These are phyloP conservation scores for Prunus yedoensis DNA, from an alignment of 331 rosid genomes.

Conservation along the genomic window DNA sequence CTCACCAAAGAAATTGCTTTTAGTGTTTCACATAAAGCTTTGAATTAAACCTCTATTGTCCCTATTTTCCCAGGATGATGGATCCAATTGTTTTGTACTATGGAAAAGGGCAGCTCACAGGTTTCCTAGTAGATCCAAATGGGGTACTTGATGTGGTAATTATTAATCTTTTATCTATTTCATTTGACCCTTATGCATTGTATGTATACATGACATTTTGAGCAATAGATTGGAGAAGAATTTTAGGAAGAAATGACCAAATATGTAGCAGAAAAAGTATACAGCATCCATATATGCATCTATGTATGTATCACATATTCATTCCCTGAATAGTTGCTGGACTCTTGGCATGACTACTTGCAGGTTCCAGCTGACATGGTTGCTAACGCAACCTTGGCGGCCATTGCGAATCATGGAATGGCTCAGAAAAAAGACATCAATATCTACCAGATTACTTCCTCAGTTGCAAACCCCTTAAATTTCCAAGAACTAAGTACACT, in stretches of 20 bases:
- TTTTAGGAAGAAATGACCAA: neutral
- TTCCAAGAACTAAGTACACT: constrained; percentile 62
- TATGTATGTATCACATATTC: neutral
- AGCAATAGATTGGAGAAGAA: neutral
- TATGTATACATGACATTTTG: neutral
- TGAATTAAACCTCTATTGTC: constrained; percentile 15
- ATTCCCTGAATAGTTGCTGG: neutral
- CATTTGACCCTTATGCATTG: neutral
- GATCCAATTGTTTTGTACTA: constrained; percentile 90
- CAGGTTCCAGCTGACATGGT: constrained; percentile 99
- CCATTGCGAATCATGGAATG: constrained; percentile 79
- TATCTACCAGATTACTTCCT: constrained; percentile 88
- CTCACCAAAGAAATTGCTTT: constrained; percentile 12
- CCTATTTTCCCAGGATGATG: constrained; percentile 71
- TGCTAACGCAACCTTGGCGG: constrained; percentile 86
- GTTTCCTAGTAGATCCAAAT: constrained; percentile 82
- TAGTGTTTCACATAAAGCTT: neutral
- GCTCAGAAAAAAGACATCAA: constrained; percentile 56
- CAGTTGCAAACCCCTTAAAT: constrained; percentile 74
- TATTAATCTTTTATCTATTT: neutral
- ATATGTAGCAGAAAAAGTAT: neutral
- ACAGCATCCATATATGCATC: neutral
- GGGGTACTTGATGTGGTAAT: constrained; percentile 91
- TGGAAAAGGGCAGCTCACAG: constrained; percentile 90
- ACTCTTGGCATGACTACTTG: constrained; percentile 6